Conservation (phyloP, 257 asterid species). For the Solanum sejunctum region DNA sequence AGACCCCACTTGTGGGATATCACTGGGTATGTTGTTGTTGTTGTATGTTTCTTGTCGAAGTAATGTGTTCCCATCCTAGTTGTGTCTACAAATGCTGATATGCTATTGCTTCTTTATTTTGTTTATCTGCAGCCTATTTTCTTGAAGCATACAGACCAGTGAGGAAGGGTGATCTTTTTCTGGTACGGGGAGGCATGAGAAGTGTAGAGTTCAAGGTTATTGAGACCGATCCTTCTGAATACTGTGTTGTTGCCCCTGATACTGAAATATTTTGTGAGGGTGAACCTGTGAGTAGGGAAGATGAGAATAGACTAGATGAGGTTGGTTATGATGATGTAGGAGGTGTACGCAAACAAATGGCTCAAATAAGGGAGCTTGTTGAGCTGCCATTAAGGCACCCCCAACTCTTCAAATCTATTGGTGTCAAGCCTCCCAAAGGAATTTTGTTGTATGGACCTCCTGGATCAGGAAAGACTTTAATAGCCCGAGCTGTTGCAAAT, state of each 20-base stretch:
- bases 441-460: constrained; percentile 82
- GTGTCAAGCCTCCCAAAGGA: constrained; percentile 87
- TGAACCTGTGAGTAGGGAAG: constrained; percentile 69
- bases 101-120: neutral
- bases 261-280: constrained; percentile 88
- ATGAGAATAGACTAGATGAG: constrained; percentile 66
- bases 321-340: constrained; percentile 89
- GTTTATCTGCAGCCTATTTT: constrained; percentile 48
- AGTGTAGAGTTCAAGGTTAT: constrained; percentile 69
- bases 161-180: constrained; percentile 71
- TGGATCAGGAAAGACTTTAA: constrained; percentile 83
- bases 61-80: neutral
- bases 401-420: constrained; percentile 78
- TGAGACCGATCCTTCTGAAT: constrained; percentile 71
- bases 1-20: too few relatives aligned
- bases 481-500: constrained; percentile 87
- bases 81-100: neutral
- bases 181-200: constrained; percentile 87
- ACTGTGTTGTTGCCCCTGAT: constrained; percentile 84
- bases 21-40: too few relatives aligned
- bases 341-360: constrained; percentile 91
- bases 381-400: constrained; percentile 84
- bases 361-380: constrained; percentile 79
- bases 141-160: constrained; percentile 74
- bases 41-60: neutral